These are phyloP conservation scores for Sclerotinia minor DNA, from an alignment of 2,329 filamentous ascomycete species.

Conservation along the genomic window DNA sequence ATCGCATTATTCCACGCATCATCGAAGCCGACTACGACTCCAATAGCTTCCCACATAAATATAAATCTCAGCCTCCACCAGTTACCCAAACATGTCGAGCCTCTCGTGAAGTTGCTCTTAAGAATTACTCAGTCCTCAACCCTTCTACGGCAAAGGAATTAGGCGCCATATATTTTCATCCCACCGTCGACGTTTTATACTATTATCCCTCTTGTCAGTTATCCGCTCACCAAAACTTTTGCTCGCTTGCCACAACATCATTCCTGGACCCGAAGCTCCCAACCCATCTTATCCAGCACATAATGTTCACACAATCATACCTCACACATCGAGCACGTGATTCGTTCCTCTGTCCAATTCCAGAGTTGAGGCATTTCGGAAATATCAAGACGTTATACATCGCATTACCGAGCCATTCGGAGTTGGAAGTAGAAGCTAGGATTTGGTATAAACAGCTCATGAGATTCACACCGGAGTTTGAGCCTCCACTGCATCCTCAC, in stretches of 20 bases:
- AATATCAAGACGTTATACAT: conserved; percentile 18
- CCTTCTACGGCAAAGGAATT: not conserved
- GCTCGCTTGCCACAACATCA: not conserved
- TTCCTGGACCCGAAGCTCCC: conserved; percentile 16
- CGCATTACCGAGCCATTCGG: not conserved
- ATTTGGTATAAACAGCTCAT: conserved; percentile 16
- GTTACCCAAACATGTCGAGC: conserved; percentile 3
- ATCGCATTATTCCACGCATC: conserved; percentile 6
- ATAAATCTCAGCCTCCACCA: conserved; percentile 12
- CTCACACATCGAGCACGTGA: not conserved
- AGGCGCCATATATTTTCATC: conserved; percentile 15
- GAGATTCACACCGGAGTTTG: not conserved
- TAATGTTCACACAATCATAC: conserved; percentile 21
- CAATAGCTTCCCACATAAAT: not conserved
- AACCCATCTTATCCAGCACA: conserved; percentile 4
- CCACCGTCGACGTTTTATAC: conserved; percentile 3
- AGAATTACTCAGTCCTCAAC: not conserved
- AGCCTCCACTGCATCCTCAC: not conserved
- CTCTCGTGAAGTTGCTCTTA: conserved; percentile 14
- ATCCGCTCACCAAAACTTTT: not conserved
- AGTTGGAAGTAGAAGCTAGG: not conserved
- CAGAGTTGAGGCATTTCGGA: not conserved
- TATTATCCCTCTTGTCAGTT: not conserved
- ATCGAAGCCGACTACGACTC: not conserved
- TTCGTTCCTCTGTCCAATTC: conserved; percentile 16